Evolutionary conservation across 139 green algal genomes (phyloP).

Genomic region (Closterium sp.): DNA sequence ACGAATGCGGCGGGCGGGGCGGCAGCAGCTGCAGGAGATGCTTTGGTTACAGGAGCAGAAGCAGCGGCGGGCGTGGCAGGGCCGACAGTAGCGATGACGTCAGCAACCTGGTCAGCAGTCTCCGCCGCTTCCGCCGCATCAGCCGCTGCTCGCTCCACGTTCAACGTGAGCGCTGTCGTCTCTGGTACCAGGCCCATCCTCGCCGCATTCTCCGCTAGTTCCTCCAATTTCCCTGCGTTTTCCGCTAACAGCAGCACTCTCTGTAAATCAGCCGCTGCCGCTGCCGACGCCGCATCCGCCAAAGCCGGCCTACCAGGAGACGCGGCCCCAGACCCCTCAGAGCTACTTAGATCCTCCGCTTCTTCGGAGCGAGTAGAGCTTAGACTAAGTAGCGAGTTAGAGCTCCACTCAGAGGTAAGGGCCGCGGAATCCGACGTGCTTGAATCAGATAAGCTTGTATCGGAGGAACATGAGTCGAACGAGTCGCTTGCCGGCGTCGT

Average conservation of each 20-base stretch:
- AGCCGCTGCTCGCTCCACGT: background rate
- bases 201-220: background rate
- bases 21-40: background rate
- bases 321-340: background rate
- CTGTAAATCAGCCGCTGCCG: background rate
- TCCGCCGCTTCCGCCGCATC: background rate
- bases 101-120: background rate
- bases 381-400: background rate
- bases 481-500: background rate
- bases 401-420: background rate
- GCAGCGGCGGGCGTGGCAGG: background rate
- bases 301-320: background rate
- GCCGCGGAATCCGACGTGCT: background rate
- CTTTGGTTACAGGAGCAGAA: too few species aligned
- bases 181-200: background rate
- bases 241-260: background rate
- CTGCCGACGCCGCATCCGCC: background rate
- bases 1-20: background rate
- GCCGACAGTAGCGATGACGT: background rate
- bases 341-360: background rate
- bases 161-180: background rate
- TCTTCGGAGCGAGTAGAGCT: background rate
- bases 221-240: background rate
- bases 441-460: background rate
- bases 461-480: background rate